Percentiles rank a stretch among this genome's conserved stretches.
These are phyloP conservation scores for Trichophyton simii DNA, from an alignment of 2,329 filamentous ascomycete species.

Conservation along the genomic window DNA sequence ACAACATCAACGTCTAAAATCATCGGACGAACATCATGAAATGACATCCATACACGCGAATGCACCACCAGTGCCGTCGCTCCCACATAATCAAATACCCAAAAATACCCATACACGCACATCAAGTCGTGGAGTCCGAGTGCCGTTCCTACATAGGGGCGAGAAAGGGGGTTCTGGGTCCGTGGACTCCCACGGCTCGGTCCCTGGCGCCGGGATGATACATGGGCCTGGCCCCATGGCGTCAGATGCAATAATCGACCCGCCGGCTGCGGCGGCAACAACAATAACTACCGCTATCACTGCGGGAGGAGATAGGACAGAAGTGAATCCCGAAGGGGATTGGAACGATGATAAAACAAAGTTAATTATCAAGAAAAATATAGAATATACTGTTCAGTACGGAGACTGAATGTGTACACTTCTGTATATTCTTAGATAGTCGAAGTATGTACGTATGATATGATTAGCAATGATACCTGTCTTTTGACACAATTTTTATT, in stretches of 20 bases:
- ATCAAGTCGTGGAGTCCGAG: not conserved
- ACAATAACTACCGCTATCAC: not conserved
- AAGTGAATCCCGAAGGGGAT: not conserved
- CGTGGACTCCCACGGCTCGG: not conserved
- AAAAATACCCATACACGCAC: not conserved
- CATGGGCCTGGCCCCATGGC: not conserved
- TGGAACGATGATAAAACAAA: conserved; percentile 7
- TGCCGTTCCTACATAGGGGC: not conserved
- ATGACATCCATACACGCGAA: not conserved
- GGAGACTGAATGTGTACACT: not conserved
- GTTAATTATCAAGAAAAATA: conserved; percentile 11
- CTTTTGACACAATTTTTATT: not conserved
- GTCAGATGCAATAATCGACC: not conserved
- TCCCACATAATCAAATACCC: not conserved
- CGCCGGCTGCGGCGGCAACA: not conserved
- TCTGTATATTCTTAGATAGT: not conserved
- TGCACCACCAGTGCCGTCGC: not conserved
- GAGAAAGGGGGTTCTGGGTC: not conserved
- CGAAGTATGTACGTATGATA: not conserved
- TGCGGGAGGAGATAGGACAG: not conserved
- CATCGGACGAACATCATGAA: not conserved
- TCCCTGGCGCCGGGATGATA: not conserved
- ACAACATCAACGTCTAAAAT: not conserved
- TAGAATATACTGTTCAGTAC: conserved; percentile 9
- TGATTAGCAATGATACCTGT: not conserved